Conservation (phyloP, 768 basidiomycete species). For the Kwoniella heveanensis region DNA sequence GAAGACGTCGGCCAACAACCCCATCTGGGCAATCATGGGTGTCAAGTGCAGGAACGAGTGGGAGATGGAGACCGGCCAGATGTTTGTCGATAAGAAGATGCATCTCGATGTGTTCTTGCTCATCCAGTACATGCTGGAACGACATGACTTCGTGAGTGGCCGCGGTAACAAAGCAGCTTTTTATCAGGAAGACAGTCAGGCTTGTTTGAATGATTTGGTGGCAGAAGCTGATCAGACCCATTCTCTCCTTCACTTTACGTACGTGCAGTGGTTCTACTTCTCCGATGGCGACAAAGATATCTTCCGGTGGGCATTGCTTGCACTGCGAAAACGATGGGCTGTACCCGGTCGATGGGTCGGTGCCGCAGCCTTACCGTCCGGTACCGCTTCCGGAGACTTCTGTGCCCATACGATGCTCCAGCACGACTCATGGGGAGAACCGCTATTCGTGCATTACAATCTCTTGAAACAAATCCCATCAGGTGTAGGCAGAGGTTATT, state of each 20-base stretch:
- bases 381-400: conserved; percentile 38
- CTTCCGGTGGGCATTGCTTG: conserved; percentile 57
- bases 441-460: conserved; percentile 57
- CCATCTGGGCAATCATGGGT: conserved; percentile 58
- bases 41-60: conserved; percentile 59
- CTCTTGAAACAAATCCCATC: conserved; percentile 57
- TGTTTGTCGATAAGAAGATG: conserved; percentile 58
- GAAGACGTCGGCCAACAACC: conserved; percentile 57
- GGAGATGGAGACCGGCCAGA: conserved; percentile 60
- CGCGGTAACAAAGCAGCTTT: too few relatives aligned
- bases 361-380: conserved; percentile 55
- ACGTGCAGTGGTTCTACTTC: conserved; percentile 56
- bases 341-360: conserved; percentile 59
- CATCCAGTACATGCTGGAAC: conserved; percentile 54
- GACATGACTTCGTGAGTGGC: conserved; percentile 51
- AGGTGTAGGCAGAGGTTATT: conserved; percentile 47
- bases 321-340: conserved; percentile 59
- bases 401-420: conserved; percentile 54
- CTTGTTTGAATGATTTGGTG: not conserved
- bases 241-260: conserved; percentile 3
- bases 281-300: conserved; percentile 59
- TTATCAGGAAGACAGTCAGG: too few relatives aligned
- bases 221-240: conserved; percentile 1
- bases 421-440: conserved; percentile 53
- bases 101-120: conserved; percentile 58